Conservation (phyloP, 2,329 filamentous ascomycete species). For the Tothia fuscella region DNA sequence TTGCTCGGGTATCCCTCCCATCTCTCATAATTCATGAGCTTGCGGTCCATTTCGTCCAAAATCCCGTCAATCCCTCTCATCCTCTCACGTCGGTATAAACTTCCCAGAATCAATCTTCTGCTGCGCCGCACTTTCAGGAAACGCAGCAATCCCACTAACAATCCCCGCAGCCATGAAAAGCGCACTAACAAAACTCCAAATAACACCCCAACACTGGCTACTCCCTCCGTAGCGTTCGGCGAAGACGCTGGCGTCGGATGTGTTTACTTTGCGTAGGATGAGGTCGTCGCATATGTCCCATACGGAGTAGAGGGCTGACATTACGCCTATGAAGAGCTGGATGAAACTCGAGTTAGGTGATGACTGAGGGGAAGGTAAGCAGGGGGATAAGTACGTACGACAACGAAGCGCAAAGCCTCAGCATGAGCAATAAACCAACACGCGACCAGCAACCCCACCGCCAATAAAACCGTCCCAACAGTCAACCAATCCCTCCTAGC, state of each 20-base stretch:
- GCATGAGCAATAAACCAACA: conserved; percentile 75
- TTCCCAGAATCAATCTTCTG: conserved; percentile 57
- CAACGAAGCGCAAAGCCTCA: conserved; percentile 59
- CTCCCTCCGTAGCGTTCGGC: conserved; percentile 67
- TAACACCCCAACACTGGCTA: conserved; percentile 68
- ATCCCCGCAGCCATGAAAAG: conserved; percentile 62
- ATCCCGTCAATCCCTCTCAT: no score
- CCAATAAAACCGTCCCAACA: conserved; percentile 55
- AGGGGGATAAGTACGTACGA: conserved; percentile 41
- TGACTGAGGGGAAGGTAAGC: background rate
- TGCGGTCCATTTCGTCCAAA: no score
- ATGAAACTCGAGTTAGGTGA: conserved; percentile 3
- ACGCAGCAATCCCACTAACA: conserved; percentile 64
- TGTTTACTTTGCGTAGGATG: conserved; percentile 69
- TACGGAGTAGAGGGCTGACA: conserved; percentile 68
- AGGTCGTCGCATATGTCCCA: conserved; percentile 83
- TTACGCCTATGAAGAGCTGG: conserved; percentile 69
- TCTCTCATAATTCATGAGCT: no score
- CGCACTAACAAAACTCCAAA: conserved; percentile 64
- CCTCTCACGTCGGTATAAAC: conserved; percentile 47
- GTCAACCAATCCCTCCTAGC: conserved; percentile 68
- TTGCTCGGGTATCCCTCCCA: no score
- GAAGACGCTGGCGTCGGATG: conserved; percentile 67
- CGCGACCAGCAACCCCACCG: conserved; percentile 57
- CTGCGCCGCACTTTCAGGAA: conserved; percentile 56